Conservation (phyloP, 768 basidiomycete genomes). For the Clitopilus hobsonii region DNA sequence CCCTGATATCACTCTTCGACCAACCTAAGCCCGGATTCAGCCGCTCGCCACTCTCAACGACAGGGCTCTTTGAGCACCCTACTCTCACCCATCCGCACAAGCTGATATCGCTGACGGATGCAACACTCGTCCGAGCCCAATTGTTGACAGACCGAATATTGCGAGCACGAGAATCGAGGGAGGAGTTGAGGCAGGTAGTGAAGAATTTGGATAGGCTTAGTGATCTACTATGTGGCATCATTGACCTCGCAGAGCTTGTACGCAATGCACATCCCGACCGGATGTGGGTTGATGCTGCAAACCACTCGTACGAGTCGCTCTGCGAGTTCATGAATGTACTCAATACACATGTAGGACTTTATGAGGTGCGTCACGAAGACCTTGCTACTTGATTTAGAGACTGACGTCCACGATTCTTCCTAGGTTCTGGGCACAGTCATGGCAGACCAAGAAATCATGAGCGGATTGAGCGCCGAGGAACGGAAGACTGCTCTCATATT, state of each 20-base stretch:
- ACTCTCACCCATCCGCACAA: constrained; percentile 64
- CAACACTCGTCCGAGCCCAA: constrained; percentile 77
- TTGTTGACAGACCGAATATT: constrained; percentile 82
- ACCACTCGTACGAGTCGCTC: constrained; percentile 83
- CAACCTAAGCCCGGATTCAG: constrained; percentile 39
- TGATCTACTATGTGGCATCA: constrained; percentile 93
- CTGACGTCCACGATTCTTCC: no score
- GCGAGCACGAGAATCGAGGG: constrained; percentile 62
- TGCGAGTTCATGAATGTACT: constrained; percentile 98
- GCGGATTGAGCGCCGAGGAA: constrained; percentile 69
- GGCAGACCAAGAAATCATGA: constrained; percentile 60
- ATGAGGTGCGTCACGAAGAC: constrained; percentile 57
- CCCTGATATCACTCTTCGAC: constrained; percentile 71
- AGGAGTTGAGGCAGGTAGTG: constrained; percentile 80
- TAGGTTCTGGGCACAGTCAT: constrained; percentile 72
- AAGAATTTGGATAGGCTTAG: constrained; percentile 97
- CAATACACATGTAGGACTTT: constrained; percentile 90
- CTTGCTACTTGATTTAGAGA: no score
- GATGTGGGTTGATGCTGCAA: constrained; percentile 78
- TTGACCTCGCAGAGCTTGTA: constrained; percentile 92
- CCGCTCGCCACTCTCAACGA: constrained; percentile 42
- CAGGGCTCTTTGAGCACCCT: constrained; percentile 84
- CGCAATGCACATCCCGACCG: constrained; percentile 90
- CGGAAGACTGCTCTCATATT: constrained; percentile 88
- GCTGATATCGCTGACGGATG: constrained; percentile 68